Evolutionary conservation across 495 filamentous ascomycete genomes (phyloP), one percentile per base, ranked within the genome.

Genomic region (Daldinia vernicosa): DNA sequence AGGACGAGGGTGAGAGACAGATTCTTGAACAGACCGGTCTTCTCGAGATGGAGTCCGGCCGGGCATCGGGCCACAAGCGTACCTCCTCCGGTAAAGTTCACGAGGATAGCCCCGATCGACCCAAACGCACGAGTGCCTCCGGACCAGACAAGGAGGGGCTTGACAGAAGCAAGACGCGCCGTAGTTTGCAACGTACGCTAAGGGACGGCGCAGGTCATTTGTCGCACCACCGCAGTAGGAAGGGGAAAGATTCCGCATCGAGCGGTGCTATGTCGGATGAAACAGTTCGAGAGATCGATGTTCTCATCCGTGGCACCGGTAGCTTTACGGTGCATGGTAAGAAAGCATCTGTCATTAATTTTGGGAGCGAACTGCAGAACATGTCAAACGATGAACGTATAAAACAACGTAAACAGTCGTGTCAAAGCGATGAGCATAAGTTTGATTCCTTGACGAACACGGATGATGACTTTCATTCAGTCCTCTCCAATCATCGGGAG

Each of bases 261-360:
- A 89, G 87, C 67, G 83, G 83, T 22, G 84, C 80, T 4, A 74
- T 85, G 64, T 82, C 83, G n/a, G 92, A 92, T 24, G 92, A 94
- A 35, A 82, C 82, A 60, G 68, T 69, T 54, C 80, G 83, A 26
- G 86, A 88, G 53, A 83, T 82, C 14, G 93, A 94, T 77, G 87
- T 89, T 9, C 84, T 99, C 8, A 80, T 90, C 14, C 87, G 95
- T 17, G 91, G 90, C 27, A 88, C 90, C 11, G 92, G 93, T 11
- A 96, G 91, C 70, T 98, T 99, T 77, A 97, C 93, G 5, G 90
- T 99, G 4, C 95, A 99, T 75, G 95, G 95, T 60, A 99, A 99
- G 83, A 98, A 99, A 78, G 95, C 95, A 2, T 97, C 93, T 0
- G 91, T 99, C 55, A 90, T 99, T 66, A 97, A 92, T 28, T 97